Evolutionary conservation across 345 rosid species (phyloP), one percentile per base, ranked within the genome.

Genomic region (Salix viminalis): DNA sequence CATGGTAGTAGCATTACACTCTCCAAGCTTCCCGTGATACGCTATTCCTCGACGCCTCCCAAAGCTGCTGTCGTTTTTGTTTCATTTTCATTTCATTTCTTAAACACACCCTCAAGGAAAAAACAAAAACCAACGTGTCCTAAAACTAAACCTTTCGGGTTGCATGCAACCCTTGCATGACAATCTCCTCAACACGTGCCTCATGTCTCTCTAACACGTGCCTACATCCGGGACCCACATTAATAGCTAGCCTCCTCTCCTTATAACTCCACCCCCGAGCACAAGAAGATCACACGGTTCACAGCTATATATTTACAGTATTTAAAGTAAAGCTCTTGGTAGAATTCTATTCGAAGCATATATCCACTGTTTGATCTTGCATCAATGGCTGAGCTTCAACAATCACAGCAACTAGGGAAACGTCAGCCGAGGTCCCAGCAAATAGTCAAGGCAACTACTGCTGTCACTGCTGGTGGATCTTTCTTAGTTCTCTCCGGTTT

Each of bases 391-490:
- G 92, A 89, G 58, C 78, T 56, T 46, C 82, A 62, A 2, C 73
- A 30, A 12, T 61, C 71, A 1, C 75, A 75, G 15, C 79, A 75
- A 6, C 80, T 58, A 19, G 46, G 60, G 0, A 13, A 79, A 61
- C 86, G 5, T 32, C 34, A 83, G 41, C 84, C 91, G 9, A 80
- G 74, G 70, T 70, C 91, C 73, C 84, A 86, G 68, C 89, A 91
- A 88, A 76, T 91, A 11, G 95, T 91, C 73, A 94, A 90, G 90
- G 91, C 91, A 5, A 94, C 86, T 18, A 92, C 97, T 1, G 97
- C 97, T 0, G 94, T 75, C 79, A 88, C 97, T 0, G 95, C 91
- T 1, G 97, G 98, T 37, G 95, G 95, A 0, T 92, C 94, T 42
- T 92, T 92, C 24, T 84, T 92, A 44, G 74, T 92, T 11, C 94